phyloP scores from a whole-genome alignment of 805 yeast species.

The Nakazawaea ernobii region DNA sequence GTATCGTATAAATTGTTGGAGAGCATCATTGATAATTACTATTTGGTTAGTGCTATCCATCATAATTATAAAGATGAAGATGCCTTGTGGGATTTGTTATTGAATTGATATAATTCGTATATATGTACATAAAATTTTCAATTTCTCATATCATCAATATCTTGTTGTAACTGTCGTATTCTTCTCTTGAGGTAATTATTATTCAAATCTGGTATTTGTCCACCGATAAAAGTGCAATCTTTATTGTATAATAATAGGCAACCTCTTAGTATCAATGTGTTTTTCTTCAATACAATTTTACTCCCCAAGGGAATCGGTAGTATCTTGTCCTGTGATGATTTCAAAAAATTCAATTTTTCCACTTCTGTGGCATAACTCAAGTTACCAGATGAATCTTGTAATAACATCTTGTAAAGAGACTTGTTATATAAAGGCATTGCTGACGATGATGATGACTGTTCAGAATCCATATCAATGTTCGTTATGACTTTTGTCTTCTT shows the following conservation, averaged over 20 bases:
- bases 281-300: constrained; percentile 43
- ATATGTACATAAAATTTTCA: background rate
- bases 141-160: constrained; percentile 15
- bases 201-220: constrained; percentile 23
- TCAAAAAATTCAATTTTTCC: constrained; percentile 45
- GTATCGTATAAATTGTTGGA: constrained; percentile 58
- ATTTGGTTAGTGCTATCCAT: constrained; percentile 79
- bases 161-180: constrained; percentile 30
- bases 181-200: constrained; percentile 24
- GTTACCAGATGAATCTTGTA: constrained; percentile 49
- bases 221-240: constrained; percentile 22
- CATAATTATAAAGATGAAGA: constrained; percentile 73
- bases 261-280: constrained; percentile 43
- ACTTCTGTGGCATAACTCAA: constrained; percentile 53
- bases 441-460: constrained; percentile 14
- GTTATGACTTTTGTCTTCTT: constrained; percentile 31
- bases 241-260: constrained; percentile 29
- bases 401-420: constrained; percentile 44
- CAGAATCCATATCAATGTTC: constrained; percentile 43
- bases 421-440: background rate
- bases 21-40: constrained; percentile 54
- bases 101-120: background rate
- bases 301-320: constrained; percentile 50
- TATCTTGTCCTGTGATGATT: constrained; percentile 17
- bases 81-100: constrained; percentile 64